A percentile compares a stretch with the other conserved stretches of the same genome.
phyloP scores from a whole-genome alignment of 2,329 filamentous ascomycete species.

The Cryphonectria parasitica region DNA sequence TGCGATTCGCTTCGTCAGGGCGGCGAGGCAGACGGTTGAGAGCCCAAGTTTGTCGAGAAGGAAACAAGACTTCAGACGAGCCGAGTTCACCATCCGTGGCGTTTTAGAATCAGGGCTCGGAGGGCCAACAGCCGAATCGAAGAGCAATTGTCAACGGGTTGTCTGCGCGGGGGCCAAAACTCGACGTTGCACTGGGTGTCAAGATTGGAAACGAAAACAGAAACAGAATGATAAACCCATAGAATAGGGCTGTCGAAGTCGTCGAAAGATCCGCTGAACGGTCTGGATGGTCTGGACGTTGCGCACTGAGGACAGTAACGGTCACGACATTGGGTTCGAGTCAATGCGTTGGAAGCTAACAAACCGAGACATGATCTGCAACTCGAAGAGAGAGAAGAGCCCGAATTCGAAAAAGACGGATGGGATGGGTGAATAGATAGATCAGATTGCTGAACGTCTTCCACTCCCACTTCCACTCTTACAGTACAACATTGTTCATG shows the following conservation, averaged over 20 bases:
- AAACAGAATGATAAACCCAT: background rate
- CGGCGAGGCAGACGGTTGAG: background rate
- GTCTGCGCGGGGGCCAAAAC: background rate
- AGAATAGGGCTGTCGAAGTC: background rate
- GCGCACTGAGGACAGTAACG: background rate
- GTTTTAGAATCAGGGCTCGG: background rate
- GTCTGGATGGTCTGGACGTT: background rate
- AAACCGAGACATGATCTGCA: conserved; percentile 47
- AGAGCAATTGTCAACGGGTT: background rate
- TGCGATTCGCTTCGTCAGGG: background rate
- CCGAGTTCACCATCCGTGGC: background rate
- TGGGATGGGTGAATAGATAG: background rate
- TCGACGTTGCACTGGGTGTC: background rate
- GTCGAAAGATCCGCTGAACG: background rate
- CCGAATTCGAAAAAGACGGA: background rate
- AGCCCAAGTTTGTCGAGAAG: background rate
- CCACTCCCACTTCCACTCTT: background rate
- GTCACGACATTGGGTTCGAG: conserved; percentile 9
- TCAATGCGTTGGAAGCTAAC: conserved; percentile 26
- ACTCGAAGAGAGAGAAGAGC: conserved; percentile 21
- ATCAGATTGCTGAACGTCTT: conserved; percentile 5
- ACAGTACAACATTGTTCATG: background rate
- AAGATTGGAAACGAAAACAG: conserved; percentile 1
- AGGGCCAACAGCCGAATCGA: background rate
- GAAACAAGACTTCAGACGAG: background rate